Evolutionary conservation across 2,329 filamentous ascomycete species (phyloP).

Genomic region (Shiraia bambusicola): DNA sequence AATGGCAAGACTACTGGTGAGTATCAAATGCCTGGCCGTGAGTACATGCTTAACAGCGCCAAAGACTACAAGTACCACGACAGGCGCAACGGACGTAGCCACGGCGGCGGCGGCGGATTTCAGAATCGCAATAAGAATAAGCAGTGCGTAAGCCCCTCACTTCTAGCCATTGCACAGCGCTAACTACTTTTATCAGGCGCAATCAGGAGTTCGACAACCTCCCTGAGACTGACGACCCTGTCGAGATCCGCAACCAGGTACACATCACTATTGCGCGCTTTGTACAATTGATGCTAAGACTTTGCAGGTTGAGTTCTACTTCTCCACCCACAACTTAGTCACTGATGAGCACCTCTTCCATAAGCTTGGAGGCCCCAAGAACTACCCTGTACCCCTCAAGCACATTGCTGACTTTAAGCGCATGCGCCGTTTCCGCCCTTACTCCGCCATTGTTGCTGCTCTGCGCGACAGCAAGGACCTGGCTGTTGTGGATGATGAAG

Average conservation of each 20-base stretch:
- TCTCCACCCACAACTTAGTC: conserved; percentile 86
- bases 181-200: conserved; percentile 18
- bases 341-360: conserved; percentile 85
- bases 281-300: conserved; percentile 16
- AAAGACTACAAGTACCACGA: conserved; percentile 14
- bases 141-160: conserved; percentile 8
- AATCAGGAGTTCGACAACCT: conserved; percentile 48
- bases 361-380: conserved; percentile 73
- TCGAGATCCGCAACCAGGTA: conserved; percentile 81
- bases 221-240: conserved; percentile 73
- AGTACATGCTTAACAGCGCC: conserved; percentile 21
- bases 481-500: conserved; percentile 70
- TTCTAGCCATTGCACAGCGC: not conserved
- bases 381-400: conserved; percentile 77
- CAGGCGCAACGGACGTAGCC: conserved; percentile 16
- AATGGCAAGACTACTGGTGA: conserved; percentile 5
- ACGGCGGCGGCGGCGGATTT: conserved; percentile 14
- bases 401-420: conserved; percentile 86
- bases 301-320: conserved; percentile 87
- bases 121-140: conserved; percentile 17
- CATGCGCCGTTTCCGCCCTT: conserved; percentile 92
- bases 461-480: conserved; percentile 75
- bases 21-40: conserved; percentile 14
- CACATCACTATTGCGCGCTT: conserved; percentile 14
- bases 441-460: conserved; percentile 78